Conservation (phyloP, 441 rosid genomes). For the Croton setiger region DNA sequence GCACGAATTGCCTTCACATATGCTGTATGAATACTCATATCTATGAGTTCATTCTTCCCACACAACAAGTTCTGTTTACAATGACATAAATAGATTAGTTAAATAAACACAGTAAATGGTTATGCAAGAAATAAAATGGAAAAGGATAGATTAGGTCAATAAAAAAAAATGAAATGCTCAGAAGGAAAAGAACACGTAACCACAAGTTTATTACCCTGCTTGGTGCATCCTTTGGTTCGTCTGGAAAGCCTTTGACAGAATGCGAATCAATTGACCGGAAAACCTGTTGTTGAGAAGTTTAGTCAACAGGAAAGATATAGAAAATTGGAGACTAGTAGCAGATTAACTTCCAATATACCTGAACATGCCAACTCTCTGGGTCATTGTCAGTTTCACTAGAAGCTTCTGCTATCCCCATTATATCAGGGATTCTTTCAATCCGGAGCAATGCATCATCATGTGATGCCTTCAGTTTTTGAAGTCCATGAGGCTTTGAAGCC, state of each 20-base stretch:
- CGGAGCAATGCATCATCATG: slow-evolving; percentile 82
- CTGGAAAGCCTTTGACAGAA: slow-evolving; percentile 89
- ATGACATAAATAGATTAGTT: slow-evolving; percentile 15
- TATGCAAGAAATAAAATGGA: background rate
- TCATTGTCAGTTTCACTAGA: slow-evolving; percentile 33
- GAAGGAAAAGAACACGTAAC: slow-evolving; percentile 8
- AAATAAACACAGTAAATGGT: slow-evolving; percentile 13
- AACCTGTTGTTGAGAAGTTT: slow-evolving; percentile 40
- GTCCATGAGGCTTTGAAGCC: slow-evolving; percentile 73
- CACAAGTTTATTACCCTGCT: slow-evolving; percentile 45
- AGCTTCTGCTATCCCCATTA: slow-evolving; percentile 57
- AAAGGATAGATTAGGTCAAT: background rate
- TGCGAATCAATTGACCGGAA: slow-evolving; percentile 95
- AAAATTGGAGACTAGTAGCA: background rate
- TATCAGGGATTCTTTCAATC: slow-evolving; percentile 77
- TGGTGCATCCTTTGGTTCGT: slow-evolving; percentile 83
- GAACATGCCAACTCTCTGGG: slow-evolving; percentile 90
- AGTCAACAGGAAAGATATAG: slow-evolving; percentile 5
- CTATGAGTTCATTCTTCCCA: slow-evolving; percentile 90
- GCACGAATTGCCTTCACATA: slow-evolving; percentile 92
- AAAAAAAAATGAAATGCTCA: background rate
- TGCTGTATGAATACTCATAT: slow-evolving; percentile 97
- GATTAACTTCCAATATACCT: slow-evolving; percentile 44
- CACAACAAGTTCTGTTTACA: slow-evolving; percentile 79
- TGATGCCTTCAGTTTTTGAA: slow-evolving; percentile 46